Evolutionary conservation across 495 filamentous ascomycete genomes (phyloP).

Genomic region (Xylaria telfairii): DNA sequence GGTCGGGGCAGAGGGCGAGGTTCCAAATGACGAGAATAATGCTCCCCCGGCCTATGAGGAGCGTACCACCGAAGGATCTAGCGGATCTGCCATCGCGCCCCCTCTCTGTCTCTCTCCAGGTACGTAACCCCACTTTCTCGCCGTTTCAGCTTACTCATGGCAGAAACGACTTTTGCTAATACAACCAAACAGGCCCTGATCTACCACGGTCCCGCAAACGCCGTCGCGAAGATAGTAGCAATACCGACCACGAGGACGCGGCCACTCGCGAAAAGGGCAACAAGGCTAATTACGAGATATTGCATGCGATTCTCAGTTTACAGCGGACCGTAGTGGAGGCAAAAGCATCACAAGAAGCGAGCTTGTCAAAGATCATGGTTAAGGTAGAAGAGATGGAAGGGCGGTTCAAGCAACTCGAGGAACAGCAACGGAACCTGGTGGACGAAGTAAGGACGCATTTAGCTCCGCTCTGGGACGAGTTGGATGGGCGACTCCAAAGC

Average conservation of each 20-base stretch:
- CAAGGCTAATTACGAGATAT: background rate
- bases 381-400: constrained; percentile 18
- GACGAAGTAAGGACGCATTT: constrained; percentile 15
- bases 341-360: background rate
- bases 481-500: constrained; percentile 6
- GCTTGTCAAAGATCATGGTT: background rate
- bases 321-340: background rate
- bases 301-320: constrained; percentile 5
- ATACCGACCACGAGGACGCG: background rate
- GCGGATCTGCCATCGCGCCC: background rate
- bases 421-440: constrained; percentile 14
- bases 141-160: background rate
- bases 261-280: background rate
- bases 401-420: constrained; percentile 11
- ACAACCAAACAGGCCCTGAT: background rate
- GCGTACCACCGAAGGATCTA: background rate
- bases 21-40: background rate
- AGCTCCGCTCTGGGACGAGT: constrained; percentile 13
- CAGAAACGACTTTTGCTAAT: background rate
- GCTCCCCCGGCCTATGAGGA: constrained; percentile 12
- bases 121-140: background rate
- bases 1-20: background rate
- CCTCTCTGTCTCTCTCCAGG: constrained; percentile 4
- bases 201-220: background rate
- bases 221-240: background rate